A percentile compares a stretch with the other conserved stretches of the same genome.
Conservation (phyloP, 805 yeast species). For the Sugiyamaella qingdaonensis region DNA sequence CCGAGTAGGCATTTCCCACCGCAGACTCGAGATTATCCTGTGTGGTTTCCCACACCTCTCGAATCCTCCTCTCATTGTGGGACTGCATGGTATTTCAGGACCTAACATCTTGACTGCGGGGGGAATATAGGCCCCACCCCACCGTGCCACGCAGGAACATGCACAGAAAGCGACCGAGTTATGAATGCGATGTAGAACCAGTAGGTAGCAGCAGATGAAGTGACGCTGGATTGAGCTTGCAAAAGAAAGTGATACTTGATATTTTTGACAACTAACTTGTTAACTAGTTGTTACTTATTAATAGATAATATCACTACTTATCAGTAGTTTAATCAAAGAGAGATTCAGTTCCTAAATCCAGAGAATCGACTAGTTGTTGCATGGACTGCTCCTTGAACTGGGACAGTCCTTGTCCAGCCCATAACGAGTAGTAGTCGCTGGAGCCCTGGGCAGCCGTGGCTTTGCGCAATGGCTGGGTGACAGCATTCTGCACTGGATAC, state of each 20-base stretch:
- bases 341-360: no score
- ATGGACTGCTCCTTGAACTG: slow-evolving; percentile 2
- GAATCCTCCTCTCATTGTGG: slow-evolving; percentile 17
- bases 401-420: slow-evolving; percentile 22
- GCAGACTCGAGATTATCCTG: slow-evolving; percentile 27
- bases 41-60: slow-evolving; percentile 24
- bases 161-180: no score
- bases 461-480: slow-evolving; percentile 21
- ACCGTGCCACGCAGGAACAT: no score
- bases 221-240: no score
- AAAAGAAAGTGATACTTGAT: no score
- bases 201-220: no score
- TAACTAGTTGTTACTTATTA: no score
- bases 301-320: no score
- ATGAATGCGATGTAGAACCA: no score
- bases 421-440: slow-evolving; percentile 11
- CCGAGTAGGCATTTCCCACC: slow-evolving; percentile 23
- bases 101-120: not conserved
- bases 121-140: not conserved
- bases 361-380: not conserved
- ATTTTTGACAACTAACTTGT: no score
- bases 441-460: slow-evolving; percentile 8
- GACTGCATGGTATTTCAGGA: slow-evolving; percentile 9
- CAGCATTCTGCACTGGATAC: slow-evolving; percentile 23
- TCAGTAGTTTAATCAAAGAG: no score